phyloP scores from a whole-genome alignment of 257 asterid genomes.

The Solanum okadae region DNA sequence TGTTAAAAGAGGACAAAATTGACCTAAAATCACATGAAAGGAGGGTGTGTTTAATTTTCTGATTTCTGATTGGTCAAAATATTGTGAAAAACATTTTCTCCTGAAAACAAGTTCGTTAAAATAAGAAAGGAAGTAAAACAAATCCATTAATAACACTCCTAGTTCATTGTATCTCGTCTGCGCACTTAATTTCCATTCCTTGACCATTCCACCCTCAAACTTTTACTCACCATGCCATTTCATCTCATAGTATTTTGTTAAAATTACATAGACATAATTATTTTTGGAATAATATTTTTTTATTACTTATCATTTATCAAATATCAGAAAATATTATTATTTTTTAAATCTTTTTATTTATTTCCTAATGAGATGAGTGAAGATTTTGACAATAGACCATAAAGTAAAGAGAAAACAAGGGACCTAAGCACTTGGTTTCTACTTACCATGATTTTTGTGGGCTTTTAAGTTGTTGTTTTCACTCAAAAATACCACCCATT shows the following conservation, averaged over 20 bases:
- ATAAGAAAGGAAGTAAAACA: background rate
- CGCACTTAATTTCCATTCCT: background rate
- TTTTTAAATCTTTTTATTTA: background rate
- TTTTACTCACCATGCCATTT: background rate
- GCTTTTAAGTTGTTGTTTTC: background rate
- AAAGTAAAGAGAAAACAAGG: background rate
- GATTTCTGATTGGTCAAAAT: background rate
- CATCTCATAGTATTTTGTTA: too few species aligned
- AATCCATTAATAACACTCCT: background rate
- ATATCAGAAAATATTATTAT: rapidly evolving
- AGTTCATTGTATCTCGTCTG: background rate
- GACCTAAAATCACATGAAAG: background rate
- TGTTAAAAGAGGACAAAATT: background rate
- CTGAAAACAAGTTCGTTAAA: background rate
- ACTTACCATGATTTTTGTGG: background rate
- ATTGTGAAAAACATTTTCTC: too few species aligned
- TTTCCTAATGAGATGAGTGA: background rate
- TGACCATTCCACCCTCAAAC: background rate
- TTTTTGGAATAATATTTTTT: background rate
- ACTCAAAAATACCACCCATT: background rate
- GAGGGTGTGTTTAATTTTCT: background rate
- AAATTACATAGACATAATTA: background rate
- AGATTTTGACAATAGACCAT: background rate
- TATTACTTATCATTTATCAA: background rate
- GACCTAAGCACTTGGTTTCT: background rate